Evolutionary conservation across 371 early-diverging fungal genomes (phyloP).

Genomic region (Dichotomocladium elegans): DNA sequence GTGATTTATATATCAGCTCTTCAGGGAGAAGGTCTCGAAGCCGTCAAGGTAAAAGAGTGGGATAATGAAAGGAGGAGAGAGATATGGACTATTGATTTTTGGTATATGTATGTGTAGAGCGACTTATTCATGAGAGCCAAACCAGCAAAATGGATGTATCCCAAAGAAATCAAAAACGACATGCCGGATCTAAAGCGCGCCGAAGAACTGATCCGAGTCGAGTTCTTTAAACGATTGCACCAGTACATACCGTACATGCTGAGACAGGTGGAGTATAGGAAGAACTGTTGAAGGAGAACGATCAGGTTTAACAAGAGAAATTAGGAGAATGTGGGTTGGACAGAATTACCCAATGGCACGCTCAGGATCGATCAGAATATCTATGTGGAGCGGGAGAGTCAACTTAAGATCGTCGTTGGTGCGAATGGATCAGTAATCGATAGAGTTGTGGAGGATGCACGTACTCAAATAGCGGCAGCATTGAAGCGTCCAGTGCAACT

Average conservation of each 20-base stretch:
- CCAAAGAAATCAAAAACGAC: constrained; percentile 55
- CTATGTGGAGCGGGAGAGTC: constrained; percentile 44
- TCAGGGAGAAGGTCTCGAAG: constrained; percentile 17
- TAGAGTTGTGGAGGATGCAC: constrained; percentile 41
- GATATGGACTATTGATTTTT: neutral
- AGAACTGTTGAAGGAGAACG: neutral
- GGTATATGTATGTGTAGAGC: constrained; percentile 7
- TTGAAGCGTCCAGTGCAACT: constrained; percentile 44
- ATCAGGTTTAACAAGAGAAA: neutral
- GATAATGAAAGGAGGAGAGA: neutral
- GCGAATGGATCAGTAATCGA: constrained; percentile 45
- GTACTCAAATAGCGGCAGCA: constrained; percentile 36
- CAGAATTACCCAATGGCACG: constrained; percentile 38
- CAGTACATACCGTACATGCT: constrained; percentile 68
- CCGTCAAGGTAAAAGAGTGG: constrained; percentile 34
- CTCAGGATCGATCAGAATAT: constrained; percentile 58
- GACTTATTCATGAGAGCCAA: constrained; percentile 41
- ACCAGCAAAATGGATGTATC: constrained; percentile 61
- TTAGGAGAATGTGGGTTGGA: constrained; percentile 69
- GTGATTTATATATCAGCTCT: constrained; percentile 51
- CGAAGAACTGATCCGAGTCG: constrained; percentile 71
- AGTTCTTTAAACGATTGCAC: constrained; percentile 56
- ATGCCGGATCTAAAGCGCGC: constrained; percentile 64
- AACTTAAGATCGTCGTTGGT: constrained; percentile 57
- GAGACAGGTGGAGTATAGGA: constrained; percentile 31